A percentile compares a stretch with the other conserved stretches of the same genome.
These are phyloP conservation scores for Colletotrichum siamense DNA, from an alignment of 2,329 filamentous ascomycete species.

Conservation along the genomic window DNA sequence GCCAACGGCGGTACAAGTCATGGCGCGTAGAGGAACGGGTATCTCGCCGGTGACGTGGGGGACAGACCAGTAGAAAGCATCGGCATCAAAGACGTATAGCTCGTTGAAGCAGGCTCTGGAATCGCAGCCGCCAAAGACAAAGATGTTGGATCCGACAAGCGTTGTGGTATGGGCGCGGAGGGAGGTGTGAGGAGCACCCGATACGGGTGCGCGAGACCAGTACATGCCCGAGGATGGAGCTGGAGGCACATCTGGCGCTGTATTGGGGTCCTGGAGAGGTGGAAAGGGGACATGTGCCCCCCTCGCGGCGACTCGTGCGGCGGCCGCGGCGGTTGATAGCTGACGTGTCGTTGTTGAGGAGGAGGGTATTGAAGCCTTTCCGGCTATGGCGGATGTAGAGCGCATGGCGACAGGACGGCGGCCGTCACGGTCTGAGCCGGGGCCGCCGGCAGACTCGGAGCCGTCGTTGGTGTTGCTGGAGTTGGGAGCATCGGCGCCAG, in stretches of 20 bases:
- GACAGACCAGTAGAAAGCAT: constrained; percentile 72
- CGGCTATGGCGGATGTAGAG: constrained; percentile 58
- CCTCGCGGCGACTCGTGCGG: constrained; percentile 31
- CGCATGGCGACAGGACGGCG: constrained; percentile 52
- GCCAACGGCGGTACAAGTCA: constrained; percentile 75
- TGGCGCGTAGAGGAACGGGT: constrained; percentile 69
- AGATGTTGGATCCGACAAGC: constrained; percentile 70
- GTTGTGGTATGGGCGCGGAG: constrained; percentile 72
- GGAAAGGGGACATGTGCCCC: constrained; percentile 58
- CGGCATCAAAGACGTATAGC: constrained; percentile 72
- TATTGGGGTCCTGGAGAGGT: constrained; percentile 59
- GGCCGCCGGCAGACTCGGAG: constrained; percentile 28
- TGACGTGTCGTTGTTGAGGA: constrained; percentile 14
- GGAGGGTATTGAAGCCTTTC: constrained; percentile 25
- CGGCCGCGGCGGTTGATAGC: not conserved
- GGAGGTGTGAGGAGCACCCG: constrained; percentile 64
- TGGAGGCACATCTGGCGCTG: constrained; percentile 63
- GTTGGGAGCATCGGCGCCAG: constrained; percentile 22
- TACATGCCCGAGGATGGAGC: constrained; percentile 76
- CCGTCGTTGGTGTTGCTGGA: constrained; percentile 23
- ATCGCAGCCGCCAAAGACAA: constrained; percentile 74
- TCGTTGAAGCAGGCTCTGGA: constrained; percentile 72
- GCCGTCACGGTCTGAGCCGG: constrained; percentile 27
- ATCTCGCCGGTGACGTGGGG: constrained; percentile 70
- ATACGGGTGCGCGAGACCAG: constrained; percentile 71